Conservation (phyloP, 192 early-diverging fungal species). For the Backusella luteola region DNA sequence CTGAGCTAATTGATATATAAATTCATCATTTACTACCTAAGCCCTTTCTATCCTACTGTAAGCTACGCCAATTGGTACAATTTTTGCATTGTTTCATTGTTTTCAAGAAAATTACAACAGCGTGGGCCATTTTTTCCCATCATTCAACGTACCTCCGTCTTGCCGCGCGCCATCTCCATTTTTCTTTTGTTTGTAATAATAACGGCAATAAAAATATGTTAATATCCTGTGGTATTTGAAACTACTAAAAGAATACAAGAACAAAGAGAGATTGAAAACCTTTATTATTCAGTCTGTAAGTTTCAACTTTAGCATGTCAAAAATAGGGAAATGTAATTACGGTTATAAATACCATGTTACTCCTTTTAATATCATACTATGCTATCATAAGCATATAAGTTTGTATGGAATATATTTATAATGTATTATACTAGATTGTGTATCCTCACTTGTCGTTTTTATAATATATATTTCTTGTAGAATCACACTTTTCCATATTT, state of each 20-base stretch:
- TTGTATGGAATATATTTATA: not conserved
- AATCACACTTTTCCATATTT: too few relatives aligned
- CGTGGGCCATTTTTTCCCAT: not conserved
- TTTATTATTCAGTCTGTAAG: not conserved
- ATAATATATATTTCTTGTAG: not conserved
- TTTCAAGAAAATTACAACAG: not conserved
- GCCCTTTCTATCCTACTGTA: too few relatives aligned
- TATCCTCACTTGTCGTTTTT: not conserved
- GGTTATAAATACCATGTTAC: not conserved
- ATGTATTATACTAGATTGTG: not conserved
- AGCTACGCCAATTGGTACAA: not conserved
- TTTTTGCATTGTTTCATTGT: not conserved
- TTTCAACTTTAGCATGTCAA: not conserved
- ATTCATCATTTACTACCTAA: too few relatives aligned
- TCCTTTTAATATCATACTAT: not conserved
- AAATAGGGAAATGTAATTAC: not conserved
- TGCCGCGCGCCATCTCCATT: not conserved
- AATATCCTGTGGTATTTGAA: not conserved
- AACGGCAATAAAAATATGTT: not conserved
- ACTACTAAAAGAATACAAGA: not conserved
- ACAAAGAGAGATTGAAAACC: not conserved
- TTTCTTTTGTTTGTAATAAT: too few relatives aligned
- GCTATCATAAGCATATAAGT: not conserved
- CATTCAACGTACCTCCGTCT: not conserved
- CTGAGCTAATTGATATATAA: too few relatives aligned